Percentiles rank a stretch among this genome's conserved stretches.
Evolutionary conservation across 1,284 basidiomycete species (phyloP).

Genomic region (Agroathelia rolfsii): DNA sequence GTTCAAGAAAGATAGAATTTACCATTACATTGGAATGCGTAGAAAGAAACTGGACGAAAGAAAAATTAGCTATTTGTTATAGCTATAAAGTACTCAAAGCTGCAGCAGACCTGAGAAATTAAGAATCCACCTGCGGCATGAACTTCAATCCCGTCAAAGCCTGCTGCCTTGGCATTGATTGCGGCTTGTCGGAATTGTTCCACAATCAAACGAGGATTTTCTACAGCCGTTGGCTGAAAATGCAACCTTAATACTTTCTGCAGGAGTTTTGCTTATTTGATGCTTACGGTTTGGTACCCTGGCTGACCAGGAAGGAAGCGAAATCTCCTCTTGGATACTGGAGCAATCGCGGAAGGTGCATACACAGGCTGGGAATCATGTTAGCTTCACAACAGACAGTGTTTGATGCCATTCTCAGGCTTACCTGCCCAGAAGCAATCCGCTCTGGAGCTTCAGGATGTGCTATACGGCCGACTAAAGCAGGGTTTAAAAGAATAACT

Average conservation of each 20-base stretch:
- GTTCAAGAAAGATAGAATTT: no score
- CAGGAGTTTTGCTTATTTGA: not conserved
- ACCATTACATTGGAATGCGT: constrained; percentile 27
- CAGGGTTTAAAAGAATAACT: no score
- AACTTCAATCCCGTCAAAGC: constrained; percentile 40
- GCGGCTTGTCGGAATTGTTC: constrained; percentile 29
- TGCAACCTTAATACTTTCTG: not conserved
- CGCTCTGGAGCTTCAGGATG: constrained; percentile 17
- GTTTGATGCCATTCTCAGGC: no score
- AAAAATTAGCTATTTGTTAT: constrained; percentile 34
- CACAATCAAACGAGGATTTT: constrained; percentile 19
- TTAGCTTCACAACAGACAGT: no score
- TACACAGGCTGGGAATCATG: constrained; percentile 9
- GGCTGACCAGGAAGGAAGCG: constrained; percentile 19
- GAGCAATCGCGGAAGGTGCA: constrained; percentile 12
- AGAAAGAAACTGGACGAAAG: constrained; percentile 38
- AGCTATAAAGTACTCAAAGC: constrained; percentile 11
- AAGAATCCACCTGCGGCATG: not conserved
- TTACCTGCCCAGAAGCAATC: no score
- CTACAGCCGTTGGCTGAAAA: constrained; percentile 13
- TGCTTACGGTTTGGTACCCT: constrained; percentile 7
- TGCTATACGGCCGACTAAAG: constrained; percentile 13
- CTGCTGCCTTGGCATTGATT: constrained; percentile 31
- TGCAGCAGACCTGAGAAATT: not conserved
- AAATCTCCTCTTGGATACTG: constrained; percentile 29